Conservation (phyloP, 352 stramenopile genomes). For the Phytopythium cucurbitacearum region DNA sequence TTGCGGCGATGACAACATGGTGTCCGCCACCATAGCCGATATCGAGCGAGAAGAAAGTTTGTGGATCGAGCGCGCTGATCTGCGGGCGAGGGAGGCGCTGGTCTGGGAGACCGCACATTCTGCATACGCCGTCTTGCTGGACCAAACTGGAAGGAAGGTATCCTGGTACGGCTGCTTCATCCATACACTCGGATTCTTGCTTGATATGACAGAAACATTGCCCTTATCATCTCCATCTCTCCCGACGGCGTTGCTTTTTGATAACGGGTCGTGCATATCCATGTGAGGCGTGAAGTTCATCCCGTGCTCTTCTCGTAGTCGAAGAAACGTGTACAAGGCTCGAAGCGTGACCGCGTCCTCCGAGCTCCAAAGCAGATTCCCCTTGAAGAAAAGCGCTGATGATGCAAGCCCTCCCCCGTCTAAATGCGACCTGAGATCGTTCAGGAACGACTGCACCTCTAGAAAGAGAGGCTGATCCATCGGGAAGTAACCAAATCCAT, state of each 20-base stretch:
- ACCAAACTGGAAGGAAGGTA: constrained; percentile 60
- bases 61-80: constrained; percentile 36
- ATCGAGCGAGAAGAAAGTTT: constrained; percentile 42
- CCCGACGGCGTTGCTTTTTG: background rate
- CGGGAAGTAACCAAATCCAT: constrained; percentile 40
- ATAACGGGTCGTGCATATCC: background rate
- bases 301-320: constrained; percentile 48
- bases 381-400: constrained; percentile 45
- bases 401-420: constrained; percentile 10
- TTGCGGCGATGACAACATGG: constrained; percentile 4
- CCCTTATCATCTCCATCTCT: background rate
- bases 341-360: constrained; percentile 27
- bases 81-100: constrained; percentile 19
- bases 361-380: constrained; percentile 49
- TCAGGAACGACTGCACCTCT: constrained; percentile 46
- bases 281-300: constrained; percentile 23
- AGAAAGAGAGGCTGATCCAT: constrained; percentile 50
- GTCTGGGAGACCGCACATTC: constrained; percentile 38
- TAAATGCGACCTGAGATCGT: constrained; percentile 27
- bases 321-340: constrained; percentile 41
- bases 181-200: constrained; percentile 22
- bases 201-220: background rate
- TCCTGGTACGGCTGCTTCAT: constrained; percentile 47
- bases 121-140: constrained; percentile 55
- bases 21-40: constrained; percentile 28